Evolutionary conservation across 2,329 filamentous ascomycete genomes (phyloP), one percentile per base, ranked within the genome.

Genomic region (Pseudogymnoascus sp.): DNA sequence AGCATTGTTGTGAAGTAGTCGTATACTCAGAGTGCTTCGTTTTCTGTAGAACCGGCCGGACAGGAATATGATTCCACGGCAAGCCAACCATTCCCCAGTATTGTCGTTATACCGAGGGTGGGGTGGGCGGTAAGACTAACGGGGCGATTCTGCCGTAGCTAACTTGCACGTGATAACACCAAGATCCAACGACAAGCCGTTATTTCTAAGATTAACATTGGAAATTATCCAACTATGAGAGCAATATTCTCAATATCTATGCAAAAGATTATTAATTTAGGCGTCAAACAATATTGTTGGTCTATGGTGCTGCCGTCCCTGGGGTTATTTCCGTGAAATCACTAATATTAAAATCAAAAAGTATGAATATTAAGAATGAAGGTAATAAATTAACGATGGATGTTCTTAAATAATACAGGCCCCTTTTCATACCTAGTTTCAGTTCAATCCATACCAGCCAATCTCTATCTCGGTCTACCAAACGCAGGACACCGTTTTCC

Each of bases 21-120:
- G 48, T 57, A 57, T 57, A 31, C 25, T 57, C 7, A 7, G n/a
- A 54, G 14, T 57, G 48, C n/a, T 57, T 34, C 16, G 48, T 28
- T 57, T 25, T 57, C n/a, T 31, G 25, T 34, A 57, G 48, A 31
- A 57, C 48, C 25, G 48, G 48, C 48, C 48, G 48, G 48, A 34
- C 48, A 34, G 34, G 25, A 57, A 57, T 57, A 57, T 57, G 48
- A 57, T 57, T 57, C 48, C 48, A 57, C 48, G 48, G 48, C 14
- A 57, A 57, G 8, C 48, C 48, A 34, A 57, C 14, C 25, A 6
- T 57, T 57, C 48, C 48, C 48, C 25, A 57, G 41, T 34, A 57
- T 57, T 7, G n/a, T 57, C 25, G 48, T 10, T 34, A 57, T 57
- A 57, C 48, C 48, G 48, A 57, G 48, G 48, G 48, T 57, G 48